These are phyloP conservation scores for Chaetomium sp. DNA, from an alignment of 2,329 filamentous ascomycete genomes.

Conservation along the genomic window DNA sequence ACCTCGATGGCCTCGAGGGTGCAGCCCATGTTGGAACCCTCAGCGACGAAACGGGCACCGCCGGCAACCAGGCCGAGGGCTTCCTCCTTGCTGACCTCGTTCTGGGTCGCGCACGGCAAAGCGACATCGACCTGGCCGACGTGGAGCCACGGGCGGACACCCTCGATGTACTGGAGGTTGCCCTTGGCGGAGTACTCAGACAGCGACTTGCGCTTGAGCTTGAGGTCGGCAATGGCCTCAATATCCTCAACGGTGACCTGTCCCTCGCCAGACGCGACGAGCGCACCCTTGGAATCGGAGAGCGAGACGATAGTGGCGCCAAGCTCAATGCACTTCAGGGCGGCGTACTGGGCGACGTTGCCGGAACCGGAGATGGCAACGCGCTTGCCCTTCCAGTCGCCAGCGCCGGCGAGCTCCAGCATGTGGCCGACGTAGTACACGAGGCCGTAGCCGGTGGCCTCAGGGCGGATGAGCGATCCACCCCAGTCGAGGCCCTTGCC, in stretches of 20 bases:
- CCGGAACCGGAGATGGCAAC: slow-evolving; percentile 95
- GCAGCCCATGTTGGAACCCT: slow-evolving; percentile 99
- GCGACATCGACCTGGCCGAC: slow-evolving; percentile 85
- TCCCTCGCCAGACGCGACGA: slow-evolving; percentile 65
- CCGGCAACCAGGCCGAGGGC: slow-evolving; percentile 71
- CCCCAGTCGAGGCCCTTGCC: slow-evolving; percentile 94
- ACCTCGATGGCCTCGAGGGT: slow-evolving; percentile 90
- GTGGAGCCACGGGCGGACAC: slow-evolving; percentile 85
- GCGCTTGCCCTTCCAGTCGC: slow-evolving; percentile 81
- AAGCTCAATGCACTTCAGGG: slow-evolving; percentile 93
- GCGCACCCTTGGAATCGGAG: slow-evolving; percentile 81
- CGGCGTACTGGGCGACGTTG: slow-evolving; percentile 96
- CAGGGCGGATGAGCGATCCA: slow-evolving; percentile 83
- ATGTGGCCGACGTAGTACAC: slow-evolving; percentile 97
- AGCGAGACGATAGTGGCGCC: slow-evolving; percentile 88
- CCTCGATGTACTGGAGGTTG: slow-evolving; percentile 76
- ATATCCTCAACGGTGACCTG: slow-evolving; percentile 77
- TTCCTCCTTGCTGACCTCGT: slow-evolving; percentile 91
- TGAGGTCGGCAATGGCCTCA: slow-evolving; percentile 71
- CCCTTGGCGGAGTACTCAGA: slow-evolving; percentile 58
- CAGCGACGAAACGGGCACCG: slow-evolving; percentile 80
- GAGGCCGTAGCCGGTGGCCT: slow-evolving; percentile 94
- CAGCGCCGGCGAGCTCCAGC: slow-evolving; percentile 84
- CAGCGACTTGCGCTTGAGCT: slow-evolving; percentile 79
- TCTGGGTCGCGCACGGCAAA: slow-evolving; percentile 91